Evolutionary conservation across 495 filamentous ascomycete genomes (phyloP).

Genomic region (Xylaria nigripes): DNA sequence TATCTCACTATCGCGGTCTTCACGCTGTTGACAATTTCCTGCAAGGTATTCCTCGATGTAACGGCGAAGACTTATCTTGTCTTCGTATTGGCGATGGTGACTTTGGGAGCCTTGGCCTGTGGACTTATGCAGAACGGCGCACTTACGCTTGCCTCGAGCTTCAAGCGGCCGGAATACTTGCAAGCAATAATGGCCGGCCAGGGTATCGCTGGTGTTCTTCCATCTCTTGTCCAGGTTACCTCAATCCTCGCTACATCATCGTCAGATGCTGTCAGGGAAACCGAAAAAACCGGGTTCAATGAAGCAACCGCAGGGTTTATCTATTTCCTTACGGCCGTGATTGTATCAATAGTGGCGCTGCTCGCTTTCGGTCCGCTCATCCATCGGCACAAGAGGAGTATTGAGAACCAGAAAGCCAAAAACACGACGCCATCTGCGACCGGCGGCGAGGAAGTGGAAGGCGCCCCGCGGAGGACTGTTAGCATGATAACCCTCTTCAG

Average conservation of each 20-base stretch:
- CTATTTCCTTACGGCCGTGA: conserved; percentile 86
- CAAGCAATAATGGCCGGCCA: conserved; percentile 97
- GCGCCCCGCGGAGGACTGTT: conserved; percentile 48
- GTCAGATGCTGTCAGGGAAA: conserved; percentile 8
- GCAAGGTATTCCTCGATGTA: conserved; percentile 51
- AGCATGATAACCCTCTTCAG: conserved; percentile 56
- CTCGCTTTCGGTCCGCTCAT: conserved; percentile 46
- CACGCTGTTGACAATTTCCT: conserved; percentile 70
- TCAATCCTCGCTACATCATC: conserved; percentile 66
- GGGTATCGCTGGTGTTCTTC: conserved; percentile 84
- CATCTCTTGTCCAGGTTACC: conserved; percentile 75
- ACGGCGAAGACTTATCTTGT: conserved; percentile 60
- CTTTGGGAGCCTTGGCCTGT: conserved; percentile 62
- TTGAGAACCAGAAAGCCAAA: conserved; percentile 30
- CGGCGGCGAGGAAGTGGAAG: conserved; percentile 40
- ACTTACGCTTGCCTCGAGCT: conserved; percentile 83
- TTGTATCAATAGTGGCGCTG: conserved; percentile 50
- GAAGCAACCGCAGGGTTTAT: conserved; percentile 66
- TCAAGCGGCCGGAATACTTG: conserved; percentile 76
- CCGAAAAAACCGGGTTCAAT: conserved; percentile 6
- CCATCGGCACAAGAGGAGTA: conserved; percentile 33
- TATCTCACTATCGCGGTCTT: conserved; percentile 66
- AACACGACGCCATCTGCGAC: conserved; percentile 34
- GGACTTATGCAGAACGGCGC: conserved; percentile 90
- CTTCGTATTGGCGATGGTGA: conserved; percentile 81